A percentile compares a stretch with the other conserved stretches of the same genome.
Conservation (phyloP, 116 monocot species). For the Iris pallida region DNA sequence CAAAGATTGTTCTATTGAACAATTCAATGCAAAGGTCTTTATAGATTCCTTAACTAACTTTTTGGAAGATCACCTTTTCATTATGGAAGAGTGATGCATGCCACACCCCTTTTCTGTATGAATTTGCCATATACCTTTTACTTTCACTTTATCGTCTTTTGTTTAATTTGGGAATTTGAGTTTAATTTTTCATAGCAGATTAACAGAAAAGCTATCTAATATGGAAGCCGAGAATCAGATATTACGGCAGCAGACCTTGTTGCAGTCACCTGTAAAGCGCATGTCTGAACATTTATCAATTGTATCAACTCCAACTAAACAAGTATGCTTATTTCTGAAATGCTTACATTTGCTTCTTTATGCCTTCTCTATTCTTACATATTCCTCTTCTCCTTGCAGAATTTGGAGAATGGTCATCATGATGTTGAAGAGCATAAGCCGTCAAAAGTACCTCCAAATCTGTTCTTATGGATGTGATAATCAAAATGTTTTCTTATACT, state of each 20-base stretch:
- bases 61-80: not conserved
- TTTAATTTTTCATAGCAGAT: constrained; percentile 33
- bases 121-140: too few relatives aligned
- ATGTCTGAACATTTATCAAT: constrained; percentile 79
- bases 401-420: constrained; percentile 61
- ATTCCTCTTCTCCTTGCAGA: constrained; percentile 33
- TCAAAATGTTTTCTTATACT: not conserved
- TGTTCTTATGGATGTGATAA: not conserved
- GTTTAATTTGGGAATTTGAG: not conserved
- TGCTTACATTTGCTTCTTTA: constrained; percentile 1
- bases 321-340: constrained; percentile 24
- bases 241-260: constrained; percentile 67
- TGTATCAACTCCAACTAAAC: constrained; percentile 51
- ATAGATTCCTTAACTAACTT: not conserved
- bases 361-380: constrained; percentile 1
- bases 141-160: too few relatives aligned
- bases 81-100: not conserved
- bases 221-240: constrained; percentile 83
- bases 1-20: constrained; percentile 50
- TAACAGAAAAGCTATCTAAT: constrained; percentile 67
- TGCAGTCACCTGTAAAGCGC: constrained; percentile 56
- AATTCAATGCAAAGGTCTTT: constrained; percentile 74
- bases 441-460: not conserved
- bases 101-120: too few relatives aligned
- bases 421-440: constrained; percentile 48